These are phyloP conservation scores for Chlamydomonas applanata DNA, from an alignment of 139 green algal genomes.

Conservation along the genomic window DNA sequence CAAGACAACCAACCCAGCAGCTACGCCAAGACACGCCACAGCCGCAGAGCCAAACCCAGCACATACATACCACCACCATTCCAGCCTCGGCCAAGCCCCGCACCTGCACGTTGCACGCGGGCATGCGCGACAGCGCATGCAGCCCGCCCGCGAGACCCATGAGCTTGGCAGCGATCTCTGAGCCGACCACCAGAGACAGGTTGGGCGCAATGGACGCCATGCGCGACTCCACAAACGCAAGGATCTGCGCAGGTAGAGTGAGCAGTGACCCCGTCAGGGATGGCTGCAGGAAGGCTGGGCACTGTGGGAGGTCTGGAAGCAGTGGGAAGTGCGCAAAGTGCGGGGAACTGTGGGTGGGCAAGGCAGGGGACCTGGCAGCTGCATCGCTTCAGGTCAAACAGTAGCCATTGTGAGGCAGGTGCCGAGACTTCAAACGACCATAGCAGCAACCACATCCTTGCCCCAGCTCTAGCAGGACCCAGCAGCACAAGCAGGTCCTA, in stretches of 20 bases:
- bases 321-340: too few species aligned
- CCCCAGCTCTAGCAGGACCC: too few species aligned
- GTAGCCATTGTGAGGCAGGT: too few species aligned
- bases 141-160: slow-evolving; percentile 93
- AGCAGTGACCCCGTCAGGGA: background rate
- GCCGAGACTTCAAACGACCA: too few species aligned
- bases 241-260: slow-evolving; percentile 45
- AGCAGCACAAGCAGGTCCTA: too few species aligned
- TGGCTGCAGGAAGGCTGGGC: too few species aligned
- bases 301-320: too few species aligned
- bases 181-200: slow-evolving; percentile 82
- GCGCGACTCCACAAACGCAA: slow-evolving; percentile 79
- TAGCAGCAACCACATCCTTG: too few species aligned
- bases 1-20: slow-evolving; percentile 2
- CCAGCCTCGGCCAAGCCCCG: background rate
- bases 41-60: background rate
- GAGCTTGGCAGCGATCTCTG: slow-evolving; percentile 87
- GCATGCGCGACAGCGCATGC: slow-evolving; percentile 81
- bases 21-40: background rate
- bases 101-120: slow-evolving; percentile 93
- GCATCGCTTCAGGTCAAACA: too few species aligned
- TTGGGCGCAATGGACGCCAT: slow-evolving; percentile 96
- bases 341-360: too few species aligned
- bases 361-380: too few species aligned
- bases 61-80: background rate